Evolutionary conservation across 371 early-diverging fungal species (phyloP), one percentile per base, ranked within the genome.

Genomic region (Actinomucor elegans): DNA sequence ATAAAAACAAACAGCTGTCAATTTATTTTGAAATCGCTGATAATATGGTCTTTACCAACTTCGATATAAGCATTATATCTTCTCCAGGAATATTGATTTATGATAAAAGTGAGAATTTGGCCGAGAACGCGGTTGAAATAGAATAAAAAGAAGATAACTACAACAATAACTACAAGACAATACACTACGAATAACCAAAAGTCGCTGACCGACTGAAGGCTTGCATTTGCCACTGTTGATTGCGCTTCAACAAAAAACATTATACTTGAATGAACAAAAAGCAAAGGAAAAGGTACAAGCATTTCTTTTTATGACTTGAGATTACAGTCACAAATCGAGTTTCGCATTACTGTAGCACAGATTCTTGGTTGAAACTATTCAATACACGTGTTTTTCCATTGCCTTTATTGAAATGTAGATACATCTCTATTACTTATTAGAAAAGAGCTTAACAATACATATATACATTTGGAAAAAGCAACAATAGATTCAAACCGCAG

Each of bases 61-160:
- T 88, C 84, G 43, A 92, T 74, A 52, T 84, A 88, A 8, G 88
- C 87, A 55, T 80, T 75, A 51, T 84, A 77, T 32, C 72, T 73
- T 50, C 84, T 56, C 92, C 92, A 92, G 1, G 87, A 85, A 57
- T 83, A 87, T 59, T 86, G 78, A 54, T 86, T 80, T 18, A 87
- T 69, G 4, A 92, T 49, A 43, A 83, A 79, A 1, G 87, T 82
- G 14, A 89, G 71, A 8, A 85, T 41, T 40, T 75, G 79, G 5
- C 83, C 92, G 37, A 88, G 61, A 29, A 81, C 75, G 15, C 91
- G 83, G 56, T 87, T 88, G 42, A 84, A 81, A 59, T 89, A 90
- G 64, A 92, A 92, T 32, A 89, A 75, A 46, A 89, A 89, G 70
- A 92, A 87, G 15, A 90, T 75, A 17, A 86, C 79, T 9, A 87